These are phyloP conservation scores for Eudorina sp. DNA, from an alignment of 139 green algal genomes.

Conservation along the genomic window DNA sequence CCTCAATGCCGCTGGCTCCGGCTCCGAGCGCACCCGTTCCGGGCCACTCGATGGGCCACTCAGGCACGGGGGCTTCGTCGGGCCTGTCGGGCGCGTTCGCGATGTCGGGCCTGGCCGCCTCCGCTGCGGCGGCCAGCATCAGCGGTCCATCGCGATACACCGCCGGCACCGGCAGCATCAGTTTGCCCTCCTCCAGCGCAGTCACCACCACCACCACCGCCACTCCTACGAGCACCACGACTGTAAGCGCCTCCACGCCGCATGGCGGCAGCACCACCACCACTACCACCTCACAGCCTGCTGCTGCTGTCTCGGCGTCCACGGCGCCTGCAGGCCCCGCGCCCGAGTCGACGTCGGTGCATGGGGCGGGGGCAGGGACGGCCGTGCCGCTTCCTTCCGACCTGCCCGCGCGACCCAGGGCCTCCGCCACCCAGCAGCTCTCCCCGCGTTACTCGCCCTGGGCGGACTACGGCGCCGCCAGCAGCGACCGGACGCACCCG, in stretches of 20 bases:
- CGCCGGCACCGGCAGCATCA: background rate
- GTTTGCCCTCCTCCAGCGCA: too few relatives aligned
- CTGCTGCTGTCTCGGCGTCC: background rate
- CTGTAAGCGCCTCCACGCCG: conserved; percentile 1
- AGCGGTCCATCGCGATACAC: background rate
- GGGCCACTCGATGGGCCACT: too few relatives aligned
- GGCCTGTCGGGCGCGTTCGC: too few relatives aligned
- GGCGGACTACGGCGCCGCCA: background rate
- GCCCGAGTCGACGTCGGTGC: too few relatives aligned
- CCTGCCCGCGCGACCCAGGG: background rate
- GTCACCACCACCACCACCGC: background rate
- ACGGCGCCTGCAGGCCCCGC: background rate
- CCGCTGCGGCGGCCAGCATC: too few relatives aligned
- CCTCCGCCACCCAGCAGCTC: background rate
- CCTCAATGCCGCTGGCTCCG: too few relatives aligned
- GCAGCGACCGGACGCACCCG: too few relatives aligned
- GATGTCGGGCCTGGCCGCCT: too few relatives aligned
- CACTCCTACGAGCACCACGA: background rate
- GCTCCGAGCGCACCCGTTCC: too few relatives aligned
- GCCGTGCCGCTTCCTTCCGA: background rate
- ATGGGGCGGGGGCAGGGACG: too few relatives aligned
- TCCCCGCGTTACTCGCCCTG: background rate
- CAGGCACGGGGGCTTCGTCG: too few relatives aligned
- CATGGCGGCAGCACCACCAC: background rate
- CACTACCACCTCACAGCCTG: background rate